These are phyloP conservation scores for Didymella pomorum DNA, from an alignment of 2,329 filamentous ascomycete species.

Conservation along the genomic window DNA sequence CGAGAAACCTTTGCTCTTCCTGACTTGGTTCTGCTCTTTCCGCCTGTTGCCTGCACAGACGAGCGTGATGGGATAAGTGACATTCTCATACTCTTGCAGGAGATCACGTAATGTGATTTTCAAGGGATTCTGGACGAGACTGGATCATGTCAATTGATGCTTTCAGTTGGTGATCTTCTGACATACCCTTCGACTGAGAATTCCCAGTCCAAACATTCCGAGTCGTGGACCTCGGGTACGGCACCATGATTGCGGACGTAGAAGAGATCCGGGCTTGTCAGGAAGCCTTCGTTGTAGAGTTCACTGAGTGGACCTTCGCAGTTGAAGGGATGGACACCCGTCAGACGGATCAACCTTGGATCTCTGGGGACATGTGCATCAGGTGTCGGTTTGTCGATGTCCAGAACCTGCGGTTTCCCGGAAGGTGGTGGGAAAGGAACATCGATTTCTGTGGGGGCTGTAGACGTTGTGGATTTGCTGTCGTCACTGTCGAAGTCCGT, in stretches of 20 bases:
- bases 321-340: constrained; percentile 90
- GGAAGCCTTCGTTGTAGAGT: constrained; percentile 81
- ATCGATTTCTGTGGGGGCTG: constrained; percentile 26
- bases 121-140: constrained; percentile 79
- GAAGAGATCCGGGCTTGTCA: constrained; percentile 87
- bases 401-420: constrained; percentile 68
- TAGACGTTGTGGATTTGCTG: constrained; percentile 28
- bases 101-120: constrained; percentile 76
- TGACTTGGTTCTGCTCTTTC: constrained; percentile 90
- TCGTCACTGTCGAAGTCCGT: constrained; percentile 46
- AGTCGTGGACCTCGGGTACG: constrained; percentile 77
- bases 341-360: constrained; percentile 81
- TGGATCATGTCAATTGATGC: constrained; percentile 28
- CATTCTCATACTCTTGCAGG: constrained; percentile 76
- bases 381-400: constrained; percentile 82
- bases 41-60: constrained; percentile 91
- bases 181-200: constrained; percentile 77
- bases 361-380: constrained; percentile 84
- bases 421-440: constrained; percentile 76
- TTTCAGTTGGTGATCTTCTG: neutral
- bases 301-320: constrained; percentile 82
- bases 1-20: constrained; percentile 92
- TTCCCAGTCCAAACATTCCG: constrained; percentile 79
- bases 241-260: constrained; percentile 91
- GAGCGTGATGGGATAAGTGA: constrained; percentile 85